Evolutionary conservation across 1,139 yeast genomes (phyloP).

Genomic region (Meyerozyma sp.): DNA sequence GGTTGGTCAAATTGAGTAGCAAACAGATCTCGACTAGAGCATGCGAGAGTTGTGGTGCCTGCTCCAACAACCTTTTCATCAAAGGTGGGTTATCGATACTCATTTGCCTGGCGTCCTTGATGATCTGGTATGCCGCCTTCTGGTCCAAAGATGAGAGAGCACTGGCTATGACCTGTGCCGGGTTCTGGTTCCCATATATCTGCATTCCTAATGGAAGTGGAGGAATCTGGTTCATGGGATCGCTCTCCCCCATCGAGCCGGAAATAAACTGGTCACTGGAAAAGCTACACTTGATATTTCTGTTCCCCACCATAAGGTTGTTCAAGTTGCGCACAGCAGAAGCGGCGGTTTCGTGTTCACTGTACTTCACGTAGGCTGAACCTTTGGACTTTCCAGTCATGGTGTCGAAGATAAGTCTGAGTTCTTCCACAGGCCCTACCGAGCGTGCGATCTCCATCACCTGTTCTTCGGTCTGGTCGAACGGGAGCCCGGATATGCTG

Average conservation of each 20-base stretch:
- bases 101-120: constrained; percentile 63
- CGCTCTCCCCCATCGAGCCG: constrained; percentile 4
- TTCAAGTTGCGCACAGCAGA: constrained; percentile 88
- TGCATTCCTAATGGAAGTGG: constrained; percentile 47
- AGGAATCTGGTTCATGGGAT: constrained; percentile 25
- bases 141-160: constrained; percentile 56
- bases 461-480: constrained; percentile 76
- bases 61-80: constrained; percentile 57
- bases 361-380: constrained; percentile 80
- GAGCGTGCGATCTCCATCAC: constrained; percentile 71
- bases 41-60: constrained; percentile 75
- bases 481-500: constrained; percentile 34
- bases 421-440: constrained; percentile 80
- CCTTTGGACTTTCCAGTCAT: constrained; percentile 91
- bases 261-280: constrained; percentile 36
- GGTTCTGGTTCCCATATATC: constrained; percentile 47
- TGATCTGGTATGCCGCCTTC: constrained; percentile 47
- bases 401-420: constrained; percentile 78
- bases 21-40: constrained; percentile 77
- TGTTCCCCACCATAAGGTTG: constrained; percentile 69
- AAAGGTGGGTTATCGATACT: constrained; percentile 56
- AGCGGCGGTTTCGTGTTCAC: constrained; percentile 73
- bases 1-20: constrained; percentile 51
- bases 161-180: constrained; percentile 57
- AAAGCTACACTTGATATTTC: constrained; percentile 64